These are phyloP conservation scores for Blastobotrys chiropterorum DNA, from an alignment of 805 yeast species.

Conservation along the genomic window DNA sequence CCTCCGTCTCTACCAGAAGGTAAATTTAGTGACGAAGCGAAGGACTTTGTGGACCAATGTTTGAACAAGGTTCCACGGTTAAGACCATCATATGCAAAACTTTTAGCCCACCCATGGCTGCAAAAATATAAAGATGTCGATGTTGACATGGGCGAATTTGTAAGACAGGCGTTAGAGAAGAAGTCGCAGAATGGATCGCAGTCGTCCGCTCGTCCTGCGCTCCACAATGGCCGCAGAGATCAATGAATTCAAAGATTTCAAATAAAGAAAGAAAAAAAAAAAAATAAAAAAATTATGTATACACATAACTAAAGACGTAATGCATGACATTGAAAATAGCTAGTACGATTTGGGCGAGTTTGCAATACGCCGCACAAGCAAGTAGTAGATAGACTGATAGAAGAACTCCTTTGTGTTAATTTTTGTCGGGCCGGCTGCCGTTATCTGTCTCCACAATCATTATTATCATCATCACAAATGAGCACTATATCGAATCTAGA, in stretches of 20 bases:
- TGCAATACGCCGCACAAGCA: too few species aligned
- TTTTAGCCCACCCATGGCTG: conserved; percentile 83
- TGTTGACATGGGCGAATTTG: conserved; percentile 36
- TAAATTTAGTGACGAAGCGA: conserved; percentile 67
- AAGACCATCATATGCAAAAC: conserved; percentile 73
- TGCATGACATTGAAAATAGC: not conserved
- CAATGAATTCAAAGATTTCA: not conserved
- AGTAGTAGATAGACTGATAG: too few species aligned
- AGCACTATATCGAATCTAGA: not conserved
- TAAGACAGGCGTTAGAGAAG: conserved; percentile 16
- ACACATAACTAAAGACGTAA: not conserved
- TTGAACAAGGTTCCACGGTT: conserved; percentile 72
- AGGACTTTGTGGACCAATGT: conserved; percentile 63
- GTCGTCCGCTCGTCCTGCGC: conserved; percentile 6
- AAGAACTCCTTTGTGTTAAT: too few species aligned
- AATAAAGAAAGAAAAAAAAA: not conserved
- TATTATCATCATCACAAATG: too few species aligned
- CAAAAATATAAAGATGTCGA: conserved; percentile 41
- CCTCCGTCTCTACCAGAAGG: conserved; percentile 71
- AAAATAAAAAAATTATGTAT: too few species aligned
- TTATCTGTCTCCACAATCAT: too few species aligned
- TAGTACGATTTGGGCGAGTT: too few species aligned
- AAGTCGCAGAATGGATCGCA: not conserved
- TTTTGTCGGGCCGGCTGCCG: too few species aligned
- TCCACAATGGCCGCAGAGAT: conserved; percentile 8